phyloP scores from a whole-genome alignment of 31 red algal genomes.

The Endocladia muricata region DNA sequence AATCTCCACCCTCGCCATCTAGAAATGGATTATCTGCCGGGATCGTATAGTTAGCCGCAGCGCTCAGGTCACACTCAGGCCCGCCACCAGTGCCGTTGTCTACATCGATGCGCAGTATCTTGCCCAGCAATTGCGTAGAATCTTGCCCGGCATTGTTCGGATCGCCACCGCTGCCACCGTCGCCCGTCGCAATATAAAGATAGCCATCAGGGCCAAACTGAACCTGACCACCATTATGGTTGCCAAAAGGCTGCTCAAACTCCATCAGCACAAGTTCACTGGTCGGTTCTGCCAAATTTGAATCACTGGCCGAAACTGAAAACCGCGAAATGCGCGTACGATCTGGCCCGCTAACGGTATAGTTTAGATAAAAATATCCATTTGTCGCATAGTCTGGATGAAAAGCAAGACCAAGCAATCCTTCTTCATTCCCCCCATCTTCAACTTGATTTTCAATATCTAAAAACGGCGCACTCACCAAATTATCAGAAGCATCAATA shows the following conservation, averaged over 20 bases:
- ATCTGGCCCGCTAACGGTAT: background rate
- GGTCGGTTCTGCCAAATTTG: background rate
- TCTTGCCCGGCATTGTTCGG: background rate
- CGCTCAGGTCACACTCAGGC: too few relatives aligned
- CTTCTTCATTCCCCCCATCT: background rate
- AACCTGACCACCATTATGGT: slow-evolving; percentile 7
- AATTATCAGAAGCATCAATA: background rate
- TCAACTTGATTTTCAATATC: background rate
- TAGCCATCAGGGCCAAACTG: slow-evolving; percentile 10
- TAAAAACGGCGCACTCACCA: background rate
- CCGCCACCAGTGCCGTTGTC: background rate
- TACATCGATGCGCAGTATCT: background rate
- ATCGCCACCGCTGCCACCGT: background rate
- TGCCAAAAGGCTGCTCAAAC: background rate
- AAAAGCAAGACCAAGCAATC: slow-evolving; percentile 5
- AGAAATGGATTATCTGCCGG: slow-evolving; percentile 14
- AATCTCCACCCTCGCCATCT: background rate
- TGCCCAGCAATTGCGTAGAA: background rate
- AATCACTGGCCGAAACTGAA: background rate
- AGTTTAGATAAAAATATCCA: background rate
- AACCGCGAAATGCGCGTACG: background rate
- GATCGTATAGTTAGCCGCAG: too few relatives aligned
- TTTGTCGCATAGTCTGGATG: background rate
- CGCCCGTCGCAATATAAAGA: background rate
- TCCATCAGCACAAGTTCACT: background rate